These are phyloP conservation scores for Phyllostachys edulis DNA, from an alignment of 176 grass and related monocot genomes.

Conservation along the genomic window DNA sequence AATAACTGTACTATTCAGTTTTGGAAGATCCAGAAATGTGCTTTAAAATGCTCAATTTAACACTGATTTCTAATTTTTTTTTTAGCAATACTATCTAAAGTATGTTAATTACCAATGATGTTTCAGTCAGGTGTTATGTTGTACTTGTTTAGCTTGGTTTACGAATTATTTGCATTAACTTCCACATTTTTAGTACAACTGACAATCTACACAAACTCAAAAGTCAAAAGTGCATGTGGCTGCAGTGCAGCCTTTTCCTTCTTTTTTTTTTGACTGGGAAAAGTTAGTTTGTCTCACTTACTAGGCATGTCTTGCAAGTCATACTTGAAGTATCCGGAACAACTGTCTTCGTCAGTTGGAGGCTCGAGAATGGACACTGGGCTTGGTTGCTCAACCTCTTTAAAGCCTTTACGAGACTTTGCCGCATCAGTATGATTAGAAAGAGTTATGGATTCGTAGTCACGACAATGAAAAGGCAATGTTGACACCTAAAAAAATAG, in stretches of 20 bases:
- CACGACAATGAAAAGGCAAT: constrained; percentile 6
- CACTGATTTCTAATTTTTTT: background rate
- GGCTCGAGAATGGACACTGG: constrained; percentile 62
- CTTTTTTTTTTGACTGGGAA: constrained; percentile 1
- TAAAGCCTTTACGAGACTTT: constrained; percentile 35
- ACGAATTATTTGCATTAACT: background rate
- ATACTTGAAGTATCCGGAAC: constrained; percentile 41
- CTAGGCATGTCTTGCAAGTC: constrained; percentile 38
- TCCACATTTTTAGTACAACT: background rate
- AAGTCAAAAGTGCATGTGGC: background rate
- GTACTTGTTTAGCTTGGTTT: background rate
- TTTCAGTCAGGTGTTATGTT: background rate
- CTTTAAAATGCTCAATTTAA: background rate
- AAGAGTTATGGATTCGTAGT: constrained; percentile 24
- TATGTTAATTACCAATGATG: background rate
- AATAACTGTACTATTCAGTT: background rate
- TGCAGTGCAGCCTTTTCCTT: background rate
- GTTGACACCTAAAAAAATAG: constrained; percentile 26
- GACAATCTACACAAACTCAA: background rate
- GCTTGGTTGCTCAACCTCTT: constrained; percentile 58
- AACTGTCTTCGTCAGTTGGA: constrained; percentile 51
- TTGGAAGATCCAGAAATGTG: background rate
- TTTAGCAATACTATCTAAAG: background rate
- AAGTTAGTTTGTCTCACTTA: constrained; percentile 38
- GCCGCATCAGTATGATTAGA: constrained; percentile 26